These are phyloP conservation scores for Afroboletus lepidellus DNA, from an alignment of 1,284 basidiomycete species.

Conservation along the genomic window DNA sequence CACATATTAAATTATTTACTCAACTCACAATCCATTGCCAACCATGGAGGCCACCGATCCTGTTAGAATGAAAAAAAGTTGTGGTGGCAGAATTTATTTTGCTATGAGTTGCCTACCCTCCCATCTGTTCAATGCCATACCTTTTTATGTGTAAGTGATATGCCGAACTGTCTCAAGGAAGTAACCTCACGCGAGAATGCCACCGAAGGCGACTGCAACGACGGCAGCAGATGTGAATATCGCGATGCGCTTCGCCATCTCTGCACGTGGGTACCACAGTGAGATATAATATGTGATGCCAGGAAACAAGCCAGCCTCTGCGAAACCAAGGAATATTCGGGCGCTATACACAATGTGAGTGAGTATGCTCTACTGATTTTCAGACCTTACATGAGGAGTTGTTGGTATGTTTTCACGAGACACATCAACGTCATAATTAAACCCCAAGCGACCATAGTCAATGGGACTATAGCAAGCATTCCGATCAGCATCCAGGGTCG, in stretches of 20 bases:
- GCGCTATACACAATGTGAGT: conserved; percentile 32
- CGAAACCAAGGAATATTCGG: conserved; percentile 35
- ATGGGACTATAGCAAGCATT: conserved; percentile 34
- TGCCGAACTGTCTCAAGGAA: not conserved
- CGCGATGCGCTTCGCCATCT: conserved; percentile 12
- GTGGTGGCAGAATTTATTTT: not conserved
- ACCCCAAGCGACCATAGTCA: conserved; percentile 49
- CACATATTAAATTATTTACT: conserved; percentile 40
- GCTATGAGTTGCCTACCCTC: conserved; percentile 9
- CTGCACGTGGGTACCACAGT: conserved; percentile 18
- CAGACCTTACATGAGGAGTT: conserved; percentile 25
- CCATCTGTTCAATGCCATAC: conserved; percentile 19
- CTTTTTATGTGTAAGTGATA: conserved; percentile 9
- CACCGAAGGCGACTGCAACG: conserved; percentile 13
- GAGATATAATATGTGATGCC: conserved; percentile 17
- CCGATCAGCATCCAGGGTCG: not conserved
- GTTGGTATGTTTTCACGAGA: too few relatives aligned
- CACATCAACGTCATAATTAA: conserved; percentile 40
- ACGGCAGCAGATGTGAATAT: conserved; percentile 7
- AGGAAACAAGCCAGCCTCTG: conserved; percentile 13
- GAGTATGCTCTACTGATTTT: not conserved
- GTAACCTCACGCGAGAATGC: conserved; percentile 16
- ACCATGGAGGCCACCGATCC: conserved; percentile 39
- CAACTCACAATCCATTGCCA: too few relatives aligned
- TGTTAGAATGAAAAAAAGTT: not conserved